Conservation (phyloP, 805 yeast genomes). For the Zygotorulaspora chibaensis region DNA sequence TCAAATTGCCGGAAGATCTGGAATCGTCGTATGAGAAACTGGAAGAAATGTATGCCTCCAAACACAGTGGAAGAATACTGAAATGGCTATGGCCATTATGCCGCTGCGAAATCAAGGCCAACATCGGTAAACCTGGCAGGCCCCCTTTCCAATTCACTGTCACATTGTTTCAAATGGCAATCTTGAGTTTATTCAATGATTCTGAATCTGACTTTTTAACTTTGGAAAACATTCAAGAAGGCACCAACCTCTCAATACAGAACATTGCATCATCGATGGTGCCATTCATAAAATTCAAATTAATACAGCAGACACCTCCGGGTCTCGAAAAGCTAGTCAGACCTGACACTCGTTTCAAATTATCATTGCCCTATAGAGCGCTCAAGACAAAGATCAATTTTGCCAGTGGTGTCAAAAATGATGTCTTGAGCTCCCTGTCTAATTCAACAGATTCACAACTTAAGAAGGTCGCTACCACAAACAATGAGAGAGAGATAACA, state of each 20-base stretch:
- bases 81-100: conserved; percentile 97
- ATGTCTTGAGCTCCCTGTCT: conserved; percentile 24
- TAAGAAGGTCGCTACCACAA: conserved; percentile 13
- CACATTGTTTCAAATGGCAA: conserved; percentile 82
- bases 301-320: conserved; percentile 63
- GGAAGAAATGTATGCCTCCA: conserved; percentile 60
- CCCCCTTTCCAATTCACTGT: conserved; percentile 79
- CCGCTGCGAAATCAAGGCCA: conserved; percentile 86
- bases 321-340: conserved; percentile 50
- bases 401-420: conserved; percentile 50
- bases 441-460: conserved; percentile 19
- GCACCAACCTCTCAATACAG: conserved; percentile 63
- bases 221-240: conserved; percentile 54
- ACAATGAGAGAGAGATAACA: conserved; percentile 45
- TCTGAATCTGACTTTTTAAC: conserved; percentile 40
- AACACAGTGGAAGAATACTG: conserved; percentile 82
- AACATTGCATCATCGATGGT: conserved; percentile 69
- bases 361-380: conserved; percentile 79
- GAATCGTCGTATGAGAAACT: conserved; percentile 60
- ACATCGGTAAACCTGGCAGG: conserved; percentile 72
- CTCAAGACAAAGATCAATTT: conserved; percentile 82
- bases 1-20: conserved; percentile 66
- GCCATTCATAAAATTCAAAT: conserved; percentile 74
- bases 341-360: conserved; percentile 57
- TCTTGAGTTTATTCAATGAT: conserved; percentile 78